Conservation (phyloP, 495 filamentous ascomycete genomes). For the Aspergillus taichungensis region DNA sequence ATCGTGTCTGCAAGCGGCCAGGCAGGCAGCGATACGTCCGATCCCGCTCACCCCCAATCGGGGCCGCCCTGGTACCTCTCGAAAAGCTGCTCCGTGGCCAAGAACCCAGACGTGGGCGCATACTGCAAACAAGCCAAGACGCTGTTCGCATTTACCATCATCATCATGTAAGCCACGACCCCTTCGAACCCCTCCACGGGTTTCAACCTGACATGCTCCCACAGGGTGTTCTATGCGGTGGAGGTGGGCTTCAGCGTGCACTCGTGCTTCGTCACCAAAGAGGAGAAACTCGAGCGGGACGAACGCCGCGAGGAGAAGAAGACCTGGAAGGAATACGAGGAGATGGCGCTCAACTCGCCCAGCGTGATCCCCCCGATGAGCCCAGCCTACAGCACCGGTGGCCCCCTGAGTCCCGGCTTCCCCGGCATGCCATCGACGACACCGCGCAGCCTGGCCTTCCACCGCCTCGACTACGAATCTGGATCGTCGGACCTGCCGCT, state of each 20-base stretch:
- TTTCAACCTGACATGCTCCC: conserved; percentile 9
- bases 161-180: conserved; percentile 55
- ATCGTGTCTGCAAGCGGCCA: conserved; percentile 61
- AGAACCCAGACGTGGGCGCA: conserved; percentile 40
- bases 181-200: neutral
- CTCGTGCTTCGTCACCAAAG: conserved; percentile 51
- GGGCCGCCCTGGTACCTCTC: conserved; percentile 78
- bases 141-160: conserved; percentile 58
- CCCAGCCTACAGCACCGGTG: conserved; percentile 2
- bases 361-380: conserved; percentile 28
- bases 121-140: conserved; percentile 73
- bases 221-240: conserved; percentile 44
- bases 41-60: conserved; percentile 57
- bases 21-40: conserved; percentile 70
- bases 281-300: conserved; percentile 24
- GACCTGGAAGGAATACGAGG: conserved; percentile 35
- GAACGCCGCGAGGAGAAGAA: conserved; percentile 33
- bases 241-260: conserved; percentile 50
- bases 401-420: conserved; percentile 8
- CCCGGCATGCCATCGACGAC: conserved; percentile 27
- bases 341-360: conserved; percentile 38
- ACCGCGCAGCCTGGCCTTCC: conserved; percentile 36
- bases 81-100: conserved; percentile 62
- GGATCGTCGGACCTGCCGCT: conserved; percentile 33
- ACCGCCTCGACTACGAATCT: conserved; percentile 16